Evolutionary conservation across 169 alveolate species (phyloP).

Genomic region (Cryptosporidium sp.): DNA sequence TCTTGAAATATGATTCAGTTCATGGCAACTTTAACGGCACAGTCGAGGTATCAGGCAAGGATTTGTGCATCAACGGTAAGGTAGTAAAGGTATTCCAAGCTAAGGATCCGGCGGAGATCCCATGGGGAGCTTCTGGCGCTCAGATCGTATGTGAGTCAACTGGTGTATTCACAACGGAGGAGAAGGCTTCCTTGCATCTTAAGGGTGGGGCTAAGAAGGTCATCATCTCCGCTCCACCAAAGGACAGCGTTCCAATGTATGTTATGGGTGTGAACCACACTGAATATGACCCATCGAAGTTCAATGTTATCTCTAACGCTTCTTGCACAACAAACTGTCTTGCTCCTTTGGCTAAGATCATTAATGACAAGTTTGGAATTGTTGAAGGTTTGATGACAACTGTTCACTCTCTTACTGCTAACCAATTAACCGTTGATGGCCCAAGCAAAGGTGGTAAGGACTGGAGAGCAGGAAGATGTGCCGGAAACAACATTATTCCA

Average conservation of each 20-base stretch:
- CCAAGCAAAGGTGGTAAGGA: constrained; percentile 99
- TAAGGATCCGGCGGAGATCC: constrained; percentile 95
- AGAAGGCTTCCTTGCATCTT: constrained; percentile 93
- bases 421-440: constrained; percentile 99
- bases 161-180: constrained; percentile 96
- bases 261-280: constrained; percentile 98
- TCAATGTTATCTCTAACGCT: constrained; percentile 97
- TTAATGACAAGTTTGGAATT: constrained; percentile 97
- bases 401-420: constrained; percentile 99
- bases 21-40: constrained; percentile 92
- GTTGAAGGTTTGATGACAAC: constrained; percentile 99
- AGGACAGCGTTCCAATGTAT: constrained; percentile 97
- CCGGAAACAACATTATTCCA: constrained; percentile 98
- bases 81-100: constrained; percentile 87
- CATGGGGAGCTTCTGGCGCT: constrained; percentile 97
- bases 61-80: constrained; percentile 87
- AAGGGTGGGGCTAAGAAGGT: constrained; percentile 99
- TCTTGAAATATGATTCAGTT: constrained; percentile 96
- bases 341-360: constrained; percentile 99
- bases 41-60: constrained; percentile 84
- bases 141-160: constrained; percentile 98
- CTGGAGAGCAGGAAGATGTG: constrained; percentile 99
- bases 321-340: constrained; percentile 99
- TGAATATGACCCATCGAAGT: constrained; percentile 87
- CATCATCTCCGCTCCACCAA: constrained; percentile 98